Base-by-base conservation (phyloP, 2,329 filamentous ascomycete species). In the Penicillium griseofulvum region DNA sequence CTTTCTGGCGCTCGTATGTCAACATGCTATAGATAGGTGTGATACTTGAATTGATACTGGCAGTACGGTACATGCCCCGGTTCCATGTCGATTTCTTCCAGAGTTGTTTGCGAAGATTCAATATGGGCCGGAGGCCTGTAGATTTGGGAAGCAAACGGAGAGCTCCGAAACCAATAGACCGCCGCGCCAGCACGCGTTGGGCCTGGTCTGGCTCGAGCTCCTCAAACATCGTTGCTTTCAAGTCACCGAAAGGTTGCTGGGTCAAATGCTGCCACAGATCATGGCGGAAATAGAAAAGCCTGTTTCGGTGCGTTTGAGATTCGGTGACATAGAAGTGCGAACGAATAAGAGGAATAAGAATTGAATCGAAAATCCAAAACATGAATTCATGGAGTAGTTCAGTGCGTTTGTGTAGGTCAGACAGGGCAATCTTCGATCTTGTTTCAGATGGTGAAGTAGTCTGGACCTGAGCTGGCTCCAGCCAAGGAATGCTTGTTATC, bases 321-420 rank as follows among this genome's bases (percentile, higher is more conserved):
- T 99, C 94, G 0, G 94, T 99, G 36, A 97, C 89, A 68, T 97
- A 93, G 67, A 99, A 99, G 66, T 94, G 92, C 59, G 84, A 86
- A 33, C 90, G 85, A 45, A 97, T 83, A 8, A 99, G 80, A 10
- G 94, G 93, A 64, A 97, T 89, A 53, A 99, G 69, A 22, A 97
- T 80, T 0, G 92, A 97, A 72, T 99, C 94, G 66, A 99, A 94
- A 4, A 96, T 62, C 70, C 92, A 99, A 75, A 97, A 97, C 7
- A 97, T 66, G 55, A 97, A 86, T 70, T 99, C 94, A 50, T 86
- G 75, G 46, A 97, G 83, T 0, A 97, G 80, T 67, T 97, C 89
- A 26, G 77, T 78, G 11, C 92, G 86, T 72, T 97, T 97, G 7
- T 77, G 75, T 29, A 83, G 78, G 67, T 97, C 93, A 0, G 87